Percentiles rank a stretch among this genome's conserved stretches.
phyloP scores from a whole-genome alignment of 495 filamentous ascomycete species.

The Viridothelium virens region DNA sequence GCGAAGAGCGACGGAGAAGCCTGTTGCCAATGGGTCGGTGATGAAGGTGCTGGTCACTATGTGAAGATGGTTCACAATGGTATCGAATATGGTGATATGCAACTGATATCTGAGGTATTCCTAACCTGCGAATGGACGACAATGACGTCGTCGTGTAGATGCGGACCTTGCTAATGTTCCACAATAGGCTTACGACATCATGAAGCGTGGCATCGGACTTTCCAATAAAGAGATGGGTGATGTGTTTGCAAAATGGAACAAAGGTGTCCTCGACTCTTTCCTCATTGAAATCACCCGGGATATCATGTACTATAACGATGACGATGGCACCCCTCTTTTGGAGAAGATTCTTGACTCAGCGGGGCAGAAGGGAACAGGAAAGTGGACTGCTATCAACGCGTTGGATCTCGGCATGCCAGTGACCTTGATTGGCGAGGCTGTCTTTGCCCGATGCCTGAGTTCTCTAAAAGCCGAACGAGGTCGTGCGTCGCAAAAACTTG shows the following conservation, averaged over 20 bases:
- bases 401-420: conserved; percentile 98
- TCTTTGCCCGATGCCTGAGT: conserved; percentile 89
- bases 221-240: conserved; percentile 87
- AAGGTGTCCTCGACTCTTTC: conserved; percentile 96
- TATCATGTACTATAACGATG: conserved; percentile 93
- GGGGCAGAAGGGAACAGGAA: conserved; percentile 98
- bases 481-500: conserved; percentile 69
- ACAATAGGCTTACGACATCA: conserved; percentile 89
- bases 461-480: conserved; percentile 89
- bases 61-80: conserved; percentile 99
- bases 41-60: conserved; percentile 98
- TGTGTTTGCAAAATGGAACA: conserved; percentile 94
- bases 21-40: conserved; percentile 99
- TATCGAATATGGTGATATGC: conserved; percentile 99
- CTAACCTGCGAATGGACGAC: background rate
- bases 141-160: background rate
- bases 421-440: conserved; percentile 93
- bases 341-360: conserved; percentile 99
- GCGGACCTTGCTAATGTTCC: conserved; percentile 12
- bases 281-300: conserved; percentile 98
- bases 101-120: conserved; percentile 91
- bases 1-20: conserved; percentile 94
- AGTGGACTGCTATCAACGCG: conserved; percentile 99
- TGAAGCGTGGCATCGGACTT: conserved; percentile 91
- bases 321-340: conserved; percentile 79